Conservation (phyloP, 805 yeast genomes). For the Kazachstania taianensis region DNA sequence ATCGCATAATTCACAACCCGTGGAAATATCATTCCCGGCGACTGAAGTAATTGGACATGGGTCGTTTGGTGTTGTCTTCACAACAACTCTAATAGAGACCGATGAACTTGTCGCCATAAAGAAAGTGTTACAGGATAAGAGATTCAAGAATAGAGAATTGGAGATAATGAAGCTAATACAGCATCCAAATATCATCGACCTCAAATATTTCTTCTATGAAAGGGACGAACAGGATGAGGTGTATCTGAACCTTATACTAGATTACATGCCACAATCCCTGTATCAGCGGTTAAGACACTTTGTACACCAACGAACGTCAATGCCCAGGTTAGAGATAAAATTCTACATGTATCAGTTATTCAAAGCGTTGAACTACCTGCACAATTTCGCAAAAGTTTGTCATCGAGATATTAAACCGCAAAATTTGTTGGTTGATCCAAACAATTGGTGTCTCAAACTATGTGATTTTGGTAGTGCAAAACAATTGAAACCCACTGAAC, state of each 20-base stretch:
- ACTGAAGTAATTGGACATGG: slow-evolving; percentile 96
- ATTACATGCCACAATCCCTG: slow-evolving; percentile 91
- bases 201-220: slow-evolving; percentile 81
- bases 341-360: slow-evolving; percentile 69
- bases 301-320: slow-evolving; percentile 57
- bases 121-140: slow-evolving; percentile 88
- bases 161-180: slow-evolving; percentile 88
- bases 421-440: slow-evolving; percentile 74
- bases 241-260: slow-evolving; percentile 81
- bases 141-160: slow-evolving; percentile 89
- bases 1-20: slow-evolving; percentile 5
- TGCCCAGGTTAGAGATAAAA: slow-evolving; percentile 88
- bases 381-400: slow-evolving; percentile 63
- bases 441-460: slow-evolving; percentile 71
- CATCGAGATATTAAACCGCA: slow-evolving; percentile 97
- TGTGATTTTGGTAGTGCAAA: slow-evolving; percentile 98
- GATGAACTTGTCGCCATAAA: slow-evolving; percentile 85
- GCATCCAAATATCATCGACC: slow-evolving; percentile 80
- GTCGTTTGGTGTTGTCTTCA: slow-evolving; percentile 97
- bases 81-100: slow-evolving; percentile 64
- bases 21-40: slow-evolving; percentile 63
- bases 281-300: slow-evolving; percentile 85
- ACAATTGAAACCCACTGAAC: slow-evolving; percentile 78
- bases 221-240: slow-evolving; percentile 46
- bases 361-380: slow-evolving; percentile 73